A percentile compares a stretch with the other conserved stretches of the same genome.
phyloP scores from a whole-genome alignment of 2,329 filamentous ascomycete genomes.

The Ophiosphaerella narmari region DNA sequence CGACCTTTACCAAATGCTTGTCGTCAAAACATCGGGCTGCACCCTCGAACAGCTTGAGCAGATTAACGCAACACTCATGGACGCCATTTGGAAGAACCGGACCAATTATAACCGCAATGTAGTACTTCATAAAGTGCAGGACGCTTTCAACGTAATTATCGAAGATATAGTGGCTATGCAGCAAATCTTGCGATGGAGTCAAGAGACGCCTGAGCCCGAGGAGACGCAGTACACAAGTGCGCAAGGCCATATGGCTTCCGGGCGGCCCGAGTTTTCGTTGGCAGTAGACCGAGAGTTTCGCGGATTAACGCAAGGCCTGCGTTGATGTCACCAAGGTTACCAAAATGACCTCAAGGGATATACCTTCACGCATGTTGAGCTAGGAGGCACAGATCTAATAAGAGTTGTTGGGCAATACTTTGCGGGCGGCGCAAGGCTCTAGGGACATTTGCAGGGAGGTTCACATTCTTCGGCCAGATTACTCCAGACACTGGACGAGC shows the following conservation, averaged over 20 bases:
- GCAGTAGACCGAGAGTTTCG: not conserved
- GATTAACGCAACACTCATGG: slow-evolving; percentile 88
- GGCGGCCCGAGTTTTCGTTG: not conserved
- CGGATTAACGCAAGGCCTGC: not conserved
- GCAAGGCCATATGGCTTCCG: not conserved
- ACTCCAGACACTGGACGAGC: no score
- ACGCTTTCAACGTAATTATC: slow-evolving; percentile 77
- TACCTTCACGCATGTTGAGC: not conserved
- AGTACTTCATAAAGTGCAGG: slow-evolving; percentile 67
- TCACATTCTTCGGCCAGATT: no score
- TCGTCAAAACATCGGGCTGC: slow-evolving; percentile 72
- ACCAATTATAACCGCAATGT: slow-evolving; percentile 81
- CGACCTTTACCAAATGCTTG: slow-evolving; percentile 66
- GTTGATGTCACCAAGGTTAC: no score
- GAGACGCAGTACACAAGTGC: slow-evolving; percentile 8
- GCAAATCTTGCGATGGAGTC: slow-evolving; percentile 48
- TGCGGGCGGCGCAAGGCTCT: no score
- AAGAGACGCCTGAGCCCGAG: slow-evolving; percentile 31
- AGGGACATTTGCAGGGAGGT: no score
- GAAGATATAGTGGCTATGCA: slow-evolving; percentile 66
- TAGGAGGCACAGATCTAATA: not conserved
- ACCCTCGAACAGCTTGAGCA: slow-evolving; percentile 95
- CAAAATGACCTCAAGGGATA: no score
- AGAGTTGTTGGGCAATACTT: no score
- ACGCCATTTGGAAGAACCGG: slow-evolving; percentile 79